phyloP scores from a whole-genome alignment of 139 green algal species.

The Chlamydomonas sphaeroides region DNA sequence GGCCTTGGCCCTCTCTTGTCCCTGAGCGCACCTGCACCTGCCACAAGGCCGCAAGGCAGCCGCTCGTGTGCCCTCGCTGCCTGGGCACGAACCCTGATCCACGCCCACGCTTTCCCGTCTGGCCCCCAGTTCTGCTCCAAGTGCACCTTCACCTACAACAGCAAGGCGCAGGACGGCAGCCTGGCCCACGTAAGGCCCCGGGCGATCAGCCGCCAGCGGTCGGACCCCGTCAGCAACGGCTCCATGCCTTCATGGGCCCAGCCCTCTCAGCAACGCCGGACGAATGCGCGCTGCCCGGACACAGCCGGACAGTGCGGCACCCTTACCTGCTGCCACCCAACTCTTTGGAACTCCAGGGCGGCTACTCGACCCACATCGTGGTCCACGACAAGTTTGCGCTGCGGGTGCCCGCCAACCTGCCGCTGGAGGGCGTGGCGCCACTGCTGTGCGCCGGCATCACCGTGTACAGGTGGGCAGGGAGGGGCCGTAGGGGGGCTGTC shows the following conservation, averaged over 20 bases:
- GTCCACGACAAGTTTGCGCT: constrained; percentile 65
- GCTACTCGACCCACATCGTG: constrained; percentile 79
- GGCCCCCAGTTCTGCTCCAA: constrained; percentile 61
- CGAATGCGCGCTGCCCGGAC: too few species aligned
- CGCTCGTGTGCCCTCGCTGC: too few species aligned
- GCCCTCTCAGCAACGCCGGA: too few species aligned
- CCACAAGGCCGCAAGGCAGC: too few species aligned
- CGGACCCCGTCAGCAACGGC: not conserved
- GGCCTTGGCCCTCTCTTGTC: too few species aligned
- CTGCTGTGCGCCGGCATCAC: constrained; percentile 90
- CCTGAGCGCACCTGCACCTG: not conserved
- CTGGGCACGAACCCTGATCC: too few species aligned
- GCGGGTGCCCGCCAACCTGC: constrained; percentile 69
- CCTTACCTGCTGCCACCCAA: too few species aligned
- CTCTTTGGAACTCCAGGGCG: constrained; percentile 63
- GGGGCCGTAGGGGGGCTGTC: too few species aligned
- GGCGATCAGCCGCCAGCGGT: too few species aligned
- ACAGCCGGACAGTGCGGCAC: too few species aligned
- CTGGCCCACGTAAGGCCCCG: constrained; percentile 7
- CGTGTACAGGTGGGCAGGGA: constrained; percentile 50
- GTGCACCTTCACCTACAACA: constrained; percentile 77
- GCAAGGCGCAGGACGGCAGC: constrained; percentile 56
- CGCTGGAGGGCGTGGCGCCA: constrained; percentile 68
- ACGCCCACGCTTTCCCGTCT: too few species aligned
- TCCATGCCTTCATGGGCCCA: too few species aligned